Base-by-base conservation (phyloP, 768 basidiomycete species). In the Boletellus ananas region DNA sequence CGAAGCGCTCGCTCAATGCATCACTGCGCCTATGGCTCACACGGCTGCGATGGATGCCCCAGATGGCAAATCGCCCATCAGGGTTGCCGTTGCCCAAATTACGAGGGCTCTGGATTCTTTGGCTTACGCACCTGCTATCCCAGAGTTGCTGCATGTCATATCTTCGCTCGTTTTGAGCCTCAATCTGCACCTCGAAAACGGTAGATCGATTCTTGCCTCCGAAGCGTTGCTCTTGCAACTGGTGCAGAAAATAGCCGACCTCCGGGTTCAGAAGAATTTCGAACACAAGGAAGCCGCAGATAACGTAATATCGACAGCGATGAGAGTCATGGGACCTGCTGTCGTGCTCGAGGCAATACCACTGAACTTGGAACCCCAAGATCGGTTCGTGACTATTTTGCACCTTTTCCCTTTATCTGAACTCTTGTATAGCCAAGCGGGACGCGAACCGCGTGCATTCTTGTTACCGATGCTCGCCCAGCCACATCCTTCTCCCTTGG, bases 271-370 rank as follows among this genome's bases (percentile, higher is more conserved):
- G 59, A 91, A 87, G 67, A 82, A 77, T 1, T 99, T 98, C 60
- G 93, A 96, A 66, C 79, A 88, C 69, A 94, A 91, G 66, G 94
- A 94, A 62, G 82, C 80, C 17, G 92, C 85, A 13, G 95, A 99
- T 63, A 72, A 71, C 10, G 83, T 86, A 0, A 71, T 98, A 33
- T 82, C 86, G 1, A 79, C 81, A 21, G 90, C 93, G 1, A 88
- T 96, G 79, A 80, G 83, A 51, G 77, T 90, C 4, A 70, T 96
- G 40, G 96, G 96, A 4, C 94, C 95, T 6, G 81, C 87, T 51
- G 83, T 83, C 2, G 63, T 98, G 4, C 72, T 99, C 31, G 69
- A 74, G 18, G 72, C 75, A 18, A 72, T 98, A 36, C 96, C 96
- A 10, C 72, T 98, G 43, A 94, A 95, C 58, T 73, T 99, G 34